Evolutionary conservation across 164 flowering plant species (phyloP).

Genomic region (Cinnamomum micranthum): DNA sequence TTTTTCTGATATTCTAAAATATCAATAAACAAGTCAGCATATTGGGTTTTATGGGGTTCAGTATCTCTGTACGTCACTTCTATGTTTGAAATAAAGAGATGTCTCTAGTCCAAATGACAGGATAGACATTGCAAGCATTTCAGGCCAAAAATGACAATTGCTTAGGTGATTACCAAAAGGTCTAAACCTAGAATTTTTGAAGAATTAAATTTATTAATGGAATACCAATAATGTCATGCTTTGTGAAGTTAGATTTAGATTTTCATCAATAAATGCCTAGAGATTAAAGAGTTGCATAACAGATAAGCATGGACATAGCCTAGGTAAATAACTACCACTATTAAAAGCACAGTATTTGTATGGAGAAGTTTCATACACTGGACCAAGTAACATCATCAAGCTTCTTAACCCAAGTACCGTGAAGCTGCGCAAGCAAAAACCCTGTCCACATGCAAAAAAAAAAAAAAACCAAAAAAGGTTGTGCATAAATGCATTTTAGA

Average conservation of each 20-base stretch:
- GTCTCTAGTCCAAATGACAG: background rate
- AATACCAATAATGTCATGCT: background rate
- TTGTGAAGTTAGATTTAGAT: background rate
- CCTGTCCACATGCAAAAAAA: slow-evolving; percentile 38
- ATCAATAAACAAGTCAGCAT: background rate
- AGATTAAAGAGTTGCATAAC: background rate
- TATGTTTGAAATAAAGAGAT: background rate
- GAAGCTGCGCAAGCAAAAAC: slow-evolving; percentile 77
- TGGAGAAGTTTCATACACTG: slow-evolving; percentile 50
- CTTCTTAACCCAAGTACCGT: slow-evolving; percentile 76
- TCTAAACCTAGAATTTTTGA: background rate
- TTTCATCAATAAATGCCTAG: background rate
- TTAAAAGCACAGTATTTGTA: background rate
- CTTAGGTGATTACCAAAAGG: background rate
- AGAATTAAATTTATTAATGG: background rate
- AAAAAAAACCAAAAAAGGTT: too few species aligned
- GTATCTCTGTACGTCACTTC: background rate
- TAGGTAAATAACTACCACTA: background rate
- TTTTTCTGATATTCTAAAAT: too few species aligned
- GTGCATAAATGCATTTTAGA: background rate
- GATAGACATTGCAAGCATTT: background rate
- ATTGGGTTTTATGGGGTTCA: too few species aligned
- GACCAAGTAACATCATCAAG: slow-evolving; percentile 69
- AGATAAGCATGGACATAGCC: background rate
- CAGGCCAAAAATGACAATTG: background rate